Evolutionary conservation across 176 grass and related monocot genomes (phyloP), one percentile per base, ranked within the genome.

Genomic region (Pontederia paniculata): DNA sequence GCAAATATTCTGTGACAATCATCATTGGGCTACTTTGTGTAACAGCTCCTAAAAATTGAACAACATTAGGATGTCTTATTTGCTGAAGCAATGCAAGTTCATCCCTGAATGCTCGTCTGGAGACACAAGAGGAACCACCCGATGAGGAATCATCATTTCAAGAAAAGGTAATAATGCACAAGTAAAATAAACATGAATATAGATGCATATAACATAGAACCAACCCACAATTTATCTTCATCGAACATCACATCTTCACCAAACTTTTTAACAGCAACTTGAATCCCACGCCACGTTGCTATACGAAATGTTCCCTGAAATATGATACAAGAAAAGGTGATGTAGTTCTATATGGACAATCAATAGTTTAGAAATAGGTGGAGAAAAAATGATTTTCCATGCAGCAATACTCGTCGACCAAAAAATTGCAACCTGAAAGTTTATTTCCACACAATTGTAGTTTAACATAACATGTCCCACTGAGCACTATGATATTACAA

Each of bases 1-100:
- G 86, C 80, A 98, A 77, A 84, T 63, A 98, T 74, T 98, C 93
- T 53, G 88, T 98, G 8, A 98, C 93, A 72, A 98, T 98, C 93
- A 98, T 98, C 93, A 98, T 98, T 21, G 93, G 93, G 58, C 55
- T 98, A 63, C 86, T 91, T 72, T 98, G 93, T 79, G 93, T 98
- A 64, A 98, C 86, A 62, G 86, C 93, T 42, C 93, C 93, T 70
- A 98, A 76, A 77, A 98, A 98, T 62, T 98, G 93, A 41, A 91
- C 93, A 2, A 98, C 93, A 77, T 98, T 98, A 41, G 93, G 93
- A 84, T 98, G 93, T 12, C 93, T 80, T 74, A 98, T 75, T 63
- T 91, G 75, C 72, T 91, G 93, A 58, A 98, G 75, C 67, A 91
- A 80, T 2, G 84, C 77, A 67, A 98, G 93, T 53, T 98, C 93